Percentiles rank a stretch among this genome's conserved stretches.
These are phyloP conservation scores for Phellopilus nigrolimitatus DNA, from an alignment of 1,284 basidiomycete genomes.

Conservation along the genomic window DNA sequence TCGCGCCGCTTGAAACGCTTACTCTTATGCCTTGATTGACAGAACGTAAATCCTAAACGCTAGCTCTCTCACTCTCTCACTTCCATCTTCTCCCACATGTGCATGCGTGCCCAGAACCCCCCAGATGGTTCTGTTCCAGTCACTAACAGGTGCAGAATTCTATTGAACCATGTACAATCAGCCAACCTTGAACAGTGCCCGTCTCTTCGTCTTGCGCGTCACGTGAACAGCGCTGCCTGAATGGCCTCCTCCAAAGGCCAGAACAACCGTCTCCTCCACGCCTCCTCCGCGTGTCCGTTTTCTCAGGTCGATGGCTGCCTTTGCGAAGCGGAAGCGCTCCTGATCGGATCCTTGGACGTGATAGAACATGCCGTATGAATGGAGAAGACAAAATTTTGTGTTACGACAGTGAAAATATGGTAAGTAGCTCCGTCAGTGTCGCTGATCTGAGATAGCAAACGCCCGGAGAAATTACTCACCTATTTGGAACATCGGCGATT, in stretches of 20 bases:
- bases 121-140: no score
- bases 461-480: slow-evolving; percentile 46
- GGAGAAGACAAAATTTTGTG: background rate
- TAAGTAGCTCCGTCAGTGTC: slow-evolving; percentile 10
- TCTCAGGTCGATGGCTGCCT: slow-evolving; percentile 77
- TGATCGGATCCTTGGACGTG: slow-evolving; percentile 63
- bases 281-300: slow-evolving; percentile 63
- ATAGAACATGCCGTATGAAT: slow-evolving; percentile 1
- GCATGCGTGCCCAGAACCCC: no score
- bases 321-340: slow-evolving; percentile 83
- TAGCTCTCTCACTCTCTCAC: background rate
- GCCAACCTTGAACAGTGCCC: slow-evolving; percentile 83
- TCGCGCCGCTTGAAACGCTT: background rate
- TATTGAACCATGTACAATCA: slow-evolving; percentile 49
- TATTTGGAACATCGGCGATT: slow-evolving; percentile 71
- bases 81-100: no score
- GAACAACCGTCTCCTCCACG: slow-evolving; percentile 78
- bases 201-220: slow-evolving; percentile 78
- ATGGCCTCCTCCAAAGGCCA: slow-evolving; percentile 72
- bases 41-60: slow-evolving; percentile 16
- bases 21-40: background rate
- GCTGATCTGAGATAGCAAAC: background rate
- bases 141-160: no score
- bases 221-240: slow-evolving; percentile 76
- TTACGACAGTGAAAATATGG: background rate